Conservation (phyloP, 805 yeast genomes). For the Ascoidea tarda region DNA sequence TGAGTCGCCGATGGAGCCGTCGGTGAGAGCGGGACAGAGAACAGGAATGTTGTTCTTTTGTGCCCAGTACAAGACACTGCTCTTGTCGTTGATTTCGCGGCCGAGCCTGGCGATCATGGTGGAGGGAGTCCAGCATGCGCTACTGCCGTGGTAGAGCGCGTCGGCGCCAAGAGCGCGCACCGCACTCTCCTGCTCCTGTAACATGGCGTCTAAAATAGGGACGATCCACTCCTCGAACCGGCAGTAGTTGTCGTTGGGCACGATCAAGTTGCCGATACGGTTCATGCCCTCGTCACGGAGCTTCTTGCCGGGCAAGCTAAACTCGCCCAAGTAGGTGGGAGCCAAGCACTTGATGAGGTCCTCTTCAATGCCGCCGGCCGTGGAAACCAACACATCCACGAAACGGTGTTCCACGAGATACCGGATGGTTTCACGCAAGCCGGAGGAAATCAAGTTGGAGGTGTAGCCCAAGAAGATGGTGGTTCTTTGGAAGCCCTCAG, state of each 20-base stretch:
- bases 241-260: conserved; percentile 97
- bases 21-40: conserved; percentile 95
- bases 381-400: conserved; percentile 91
- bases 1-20: conserved; percentile 97
- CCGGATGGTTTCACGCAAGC: conserved; percentile 81
- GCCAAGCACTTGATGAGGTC: conserved; percentile 94
- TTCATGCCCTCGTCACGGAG: conserved; percentile 93
- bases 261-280: conserved; percentile 92
- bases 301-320: conserved; percentile 62
- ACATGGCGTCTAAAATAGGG: conserved; percentile 76
- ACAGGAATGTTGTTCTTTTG: conserved; percentile 95
- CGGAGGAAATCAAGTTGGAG: conserved; percentile 89
- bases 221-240: conserved; percentile 98
- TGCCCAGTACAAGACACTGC: conserved; percentile 94
- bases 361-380: conserved; percentile 98
- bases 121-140: conserved; percentile 83
- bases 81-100: conserved; percentile 86
- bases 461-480: conserved; percentile 95
- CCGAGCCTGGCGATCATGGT: conserved; percentile 86
- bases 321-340: conserved; percentile 92
- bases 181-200: conserved; percentile 64
- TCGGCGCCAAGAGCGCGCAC: too few species aligned
- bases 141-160: conserved; percentile 20
- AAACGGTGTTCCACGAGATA: conserved; percentile 85
- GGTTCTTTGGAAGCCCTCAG: conserved; percentile 62